Evolutionary conservation across 1,139 yeast species (phyloP), one percentile per base, ranked within the genome.

Genomic region (Insectozyma bohioensis): DNA sequence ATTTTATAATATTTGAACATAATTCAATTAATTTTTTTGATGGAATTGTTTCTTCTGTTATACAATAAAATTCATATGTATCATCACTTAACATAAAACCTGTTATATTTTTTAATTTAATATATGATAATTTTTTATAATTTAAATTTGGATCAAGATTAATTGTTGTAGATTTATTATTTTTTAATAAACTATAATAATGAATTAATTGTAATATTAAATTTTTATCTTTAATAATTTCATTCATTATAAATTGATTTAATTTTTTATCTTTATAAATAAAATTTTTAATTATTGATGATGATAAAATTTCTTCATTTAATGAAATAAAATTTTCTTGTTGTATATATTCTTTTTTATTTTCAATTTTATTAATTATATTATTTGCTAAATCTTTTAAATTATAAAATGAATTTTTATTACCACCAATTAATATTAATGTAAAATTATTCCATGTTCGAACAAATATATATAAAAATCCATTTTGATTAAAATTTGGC

Each of bases 401-500:
- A 37, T 80, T 81, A 52, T 75, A 86, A 51, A 92, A 92, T 1
- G 88, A 71, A 49, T 85, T 85, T 52, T 84, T 85, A 54, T 81
- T 88, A 1, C 96, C 90, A 45, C 94, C 80, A 8, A 92, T 72
- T 20, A 92, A 61, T 3, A 87, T 79, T 8, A 92, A 60, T 0
- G 83, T 83, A 1, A 84, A 52, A 8, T 48, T 49, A 28, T 62
- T 65, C 33, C 86, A 62, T 39, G 76, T 78, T 41, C 78, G 79
- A 29, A 88, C 83, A 51, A 84, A 86, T 3, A 87, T 79, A 52
- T 92, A 85, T 6, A 92, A 61, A 48, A 88, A 94, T 10, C 98
- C 98, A 42, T 80, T 79, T 3, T 86, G 65, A 52, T 92, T 92
- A 63, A 92, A 92, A 45, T 85, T 78, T 1, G 98, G 96, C 56